These are phyloP conservation scores for Cafeteria roenbergensis DNA, from an alignment of 108 stramenopile species.

Conservation along the genomic window DNA sequence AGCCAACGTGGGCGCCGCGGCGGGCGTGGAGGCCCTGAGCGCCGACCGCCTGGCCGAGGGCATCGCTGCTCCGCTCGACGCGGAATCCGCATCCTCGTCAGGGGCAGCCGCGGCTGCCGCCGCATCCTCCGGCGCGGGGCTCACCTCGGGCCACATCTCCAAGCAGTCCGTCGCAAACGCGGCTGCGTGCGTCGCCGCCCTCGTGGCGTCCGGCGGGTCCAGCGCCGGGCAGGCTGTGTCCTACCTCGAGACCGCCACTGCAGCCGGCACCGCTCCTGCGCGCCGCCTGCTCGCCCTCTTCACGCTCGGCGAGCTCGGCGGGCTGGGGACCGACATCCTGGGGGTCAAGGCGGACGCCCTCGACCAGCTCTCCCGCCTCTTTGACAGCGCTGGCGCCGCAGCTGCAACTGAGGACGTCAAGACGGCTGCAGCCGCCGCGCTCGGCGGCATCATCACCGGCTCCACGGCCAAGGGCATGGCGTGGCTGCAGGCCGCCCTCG, in stretches of 20 bases:
- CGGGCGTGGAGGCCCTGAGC: neutral
- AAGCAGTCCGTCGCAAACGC: too few relatives aligned
- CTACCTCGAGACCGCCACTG: constrained; percentile 34
- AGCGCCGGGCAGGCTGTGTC: too few relatives aligned
- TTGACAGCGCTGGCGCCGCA: constrained; percentile 50
- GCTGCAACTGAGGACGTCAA: constrained; percentile 64
- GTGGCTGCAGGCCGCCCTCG: constrained; percentile 63
- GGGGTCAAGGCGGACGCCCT: constrained; percentile 5
- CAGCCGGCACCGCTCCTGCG: constrained; percentile 33
- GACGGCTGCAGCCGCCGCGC: constrained; percentile 75
- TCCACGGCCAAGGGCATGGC: constrained; percentile 38
- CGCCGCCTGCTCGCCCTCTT: constrained; percentile 59
- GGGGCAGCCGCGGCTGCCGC: too few relatives aligned
- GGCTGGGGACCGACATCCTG: constrained; percentile 34
- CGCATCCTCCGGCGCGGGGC: neutral
- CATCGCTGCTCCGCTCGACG: neutral
- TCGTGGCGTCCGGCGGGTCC: too few relatives aligned
- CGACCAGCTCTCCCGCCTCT: constrained; percentile 47
- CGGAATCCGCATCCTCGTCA: neutral
- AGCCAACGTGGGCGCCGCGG: constrained; percentile 15
- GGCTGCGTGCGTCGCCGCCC: too few relatives aligned
- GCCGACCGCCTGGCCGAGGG: neutral
- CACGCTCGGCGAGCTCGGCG: constrained; percentile 74
- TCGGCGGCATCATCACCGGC: constrained; percentile 73
- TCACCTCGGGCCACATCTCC: too few relatives aligned